These are phyloP conservation scores for Vanrija humicola DNA, from an alignment of 1,284 basidiomycete genomes.

Conservation along the genomic window DNA sequence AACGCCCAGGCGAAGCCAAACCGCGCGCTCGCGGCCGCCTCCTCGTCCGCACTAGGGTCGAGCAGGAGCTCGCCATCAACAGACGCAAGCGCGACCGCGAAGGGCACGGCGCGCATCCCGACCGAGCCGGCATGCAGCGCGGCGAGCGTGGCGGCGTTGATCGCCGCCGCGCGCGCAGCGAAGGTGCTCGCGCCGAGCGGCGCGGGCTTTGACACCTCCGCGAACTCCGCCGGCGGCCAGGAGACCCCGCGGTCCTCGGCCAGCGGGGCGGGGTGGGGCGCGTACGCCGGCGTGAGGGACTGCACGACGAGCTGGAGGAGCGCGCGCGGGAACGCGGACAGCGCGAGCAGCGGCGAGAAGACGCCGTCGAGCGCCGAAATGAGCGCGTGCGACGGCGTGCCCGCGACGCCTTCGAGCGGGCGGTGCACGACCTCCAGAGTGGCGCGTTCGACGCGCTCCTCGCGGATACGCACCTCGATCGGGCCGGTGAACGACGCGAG, in stretches of 20 bases:
- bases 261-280: neutral
- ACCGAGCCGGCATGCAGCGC: slow-evolving; percentile 50
- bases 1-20: slow-evolving; percentile 54
- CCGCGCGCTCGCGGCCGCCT: slow-evolving; percentile 58
- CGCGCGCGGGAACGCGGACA: slow-evolving; percentile 54
- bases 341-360: slow-evolving; percentile 48
- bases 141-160: slow-evolving; percentile 55
- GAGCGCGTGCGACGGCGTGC: slow-evolving; percentile 44
- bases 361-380: slow-evolving; percentile 38
- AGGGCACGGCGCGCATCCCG: slow-evolving; percentile 48
- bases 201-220: neutral
- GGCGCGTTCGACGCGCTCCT: slow-evolving; percentile 54
- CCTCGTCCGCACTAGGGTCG: slow-evolving; percentile 64
- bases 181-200: slow-evolving; percentile 19
- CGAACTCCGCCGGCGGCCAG: neutral
- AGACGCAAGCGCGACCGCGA: slow-evolving; percentile 50
- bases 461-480: slow-evolving; percentile 53
- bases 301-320: slow-evolving; percentile 64
- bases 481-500: slow-evolving; percentile 54
- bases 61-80: slow-evolving; percentile 57
- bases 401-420: slow-evolving; percentile 51
- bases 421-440: slow-evolving; percentile 54
- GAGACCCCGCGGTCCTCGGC: neutral
- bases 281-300: slow-evolving; percentile 52
- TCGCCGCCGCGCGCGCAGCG: slow-evolving; percentile 51